Base-by-base conservation (phyloP, 1,284 basidiomycete species). In the Porogramme epimiltina region DNA sequence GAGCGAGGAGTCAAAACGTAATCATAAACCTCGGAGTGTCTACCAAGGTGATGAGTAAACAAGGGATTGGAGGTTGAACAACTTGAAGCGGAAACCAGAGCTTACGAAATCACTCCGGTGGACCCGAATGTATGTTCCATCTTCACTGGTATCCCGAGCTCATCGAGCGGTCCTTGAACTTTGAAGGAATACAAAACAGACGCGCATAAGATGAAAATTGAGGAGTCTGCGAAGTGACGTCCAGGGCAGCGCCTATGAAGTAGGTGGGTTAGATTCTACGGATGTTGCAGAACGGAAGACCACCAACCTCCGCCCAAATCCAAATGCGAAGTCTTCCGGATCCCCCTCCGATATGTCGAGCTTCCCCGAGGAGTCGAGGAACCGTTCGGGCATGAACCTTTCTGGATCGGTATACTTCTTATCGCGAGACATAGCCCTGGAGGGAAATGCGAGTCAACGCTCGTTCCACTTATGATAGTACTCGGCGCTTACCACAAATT, bases 341-440 rank as follows among this genome's bases (percentile, higher is more conserved):
- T 52, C 50, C 5, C 16, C 25, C 11, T 18, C 39, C 3, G 26
- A 23, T 2, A 38, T 26, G 34, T 51, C 23, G 13, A 45, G 13
- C 23, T 43, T 3, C 6, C 50, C 50, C 2, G n/a, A 1, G 2
- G 40, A 15, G 33, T 45, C 31, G 2, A 55, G 33, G 24, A 52
- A 55, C 6, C 54, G 49, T 13, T 51, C 54, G 4, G 54, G 54
- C 9, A 53, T 38, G 55, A 59, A 58, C 11, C 24, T 42, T 15
- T 59, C 51, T 13, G 63, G 55, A 15, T 62, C 54, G 0, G 51
- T 41, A 34, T 65, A 59, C 20, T 47, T 38, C 6, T 45, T 42
- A 43, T 64, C 46, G 36, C 60, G 59, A 31, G 60, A 55, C 42
- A 64, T 54, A n/a, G 52, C 51, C 49, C 54, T 55, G 8, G 6